Conservation (phyloP, 495 filamentous ascomycete genomes). For the Annulohypoxylon moriforme region DNA sequence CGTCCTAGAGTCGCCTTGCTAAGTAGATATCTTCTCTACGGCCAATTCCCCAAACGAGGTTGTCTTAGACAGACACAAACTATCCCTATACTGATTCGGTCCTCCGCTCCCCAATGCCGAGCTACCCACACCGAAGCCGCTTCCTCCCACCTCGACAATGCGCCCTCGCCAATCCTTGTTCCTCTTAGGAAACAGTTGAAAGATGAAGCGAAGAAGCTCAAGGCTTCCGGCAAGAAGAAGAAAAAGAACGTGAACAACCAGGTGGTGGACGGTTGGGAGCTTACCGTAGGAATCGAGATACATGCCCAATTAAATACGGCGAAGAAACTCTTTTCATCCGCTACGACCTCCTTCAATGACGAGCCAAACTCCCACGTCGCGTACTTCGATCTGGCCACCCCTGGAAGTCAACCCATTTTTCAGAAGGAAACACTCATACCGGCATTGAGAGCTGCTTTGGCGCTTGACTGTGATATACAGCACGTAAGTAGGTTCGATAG, state of each 20-base stretch:
- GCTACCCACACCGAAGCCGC: constrained; percentile 31
- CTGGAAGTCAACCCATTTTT: constrained; percentile 87
- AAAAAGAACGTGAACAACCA: constrained; percentile 61
- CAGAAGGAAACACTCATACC: constrained; percentile 87
- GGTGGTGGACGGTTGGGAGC: constrained; percentile 76
- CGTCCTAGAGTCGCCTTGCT: constrained; percentile 52
- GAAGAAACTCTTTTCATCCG: constrained; percentile 85
- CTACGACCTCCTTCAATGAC: constrained; percentile 74
- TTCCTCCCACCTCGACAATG: constrained; percentile 18
- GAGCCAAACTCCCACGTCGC: constrained; percentile 86
- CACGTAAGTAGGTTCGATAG: constrained; percentile 84
- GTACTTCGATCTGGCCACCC: constrained; percentile 88
- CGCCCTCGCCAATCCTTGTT: constrained; percentile 40
- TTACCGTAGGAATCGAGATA: constrained; percentile 96
- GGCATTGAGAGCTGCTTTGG: constrained; percentile 87
- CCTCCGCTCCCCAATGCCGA: constrained; percentile 29
- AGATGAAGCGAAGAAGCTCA: constrained; percentile 70
- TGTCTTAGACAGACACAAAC: constrained; percentile 50
- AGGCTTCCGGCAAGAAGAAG: constrained; percentile 50
- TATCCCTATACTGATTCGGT: constrained; percentile 5
- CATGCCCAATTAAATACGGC: constrained; percentile 94
- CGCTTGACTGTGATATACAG: constrained; percentile 82
- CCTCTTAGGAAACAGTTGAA: constrained; percentile 81
- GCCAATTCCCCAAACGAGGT: constrained; percentile 53
- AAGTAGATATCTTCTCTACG: constrained; percentile 60